Evolutionary conservation across 2,329 filamentous ascomycete genomes (phyloP).

Genomic region (Nothophaeocryptopus gaeumannii): DNA sequence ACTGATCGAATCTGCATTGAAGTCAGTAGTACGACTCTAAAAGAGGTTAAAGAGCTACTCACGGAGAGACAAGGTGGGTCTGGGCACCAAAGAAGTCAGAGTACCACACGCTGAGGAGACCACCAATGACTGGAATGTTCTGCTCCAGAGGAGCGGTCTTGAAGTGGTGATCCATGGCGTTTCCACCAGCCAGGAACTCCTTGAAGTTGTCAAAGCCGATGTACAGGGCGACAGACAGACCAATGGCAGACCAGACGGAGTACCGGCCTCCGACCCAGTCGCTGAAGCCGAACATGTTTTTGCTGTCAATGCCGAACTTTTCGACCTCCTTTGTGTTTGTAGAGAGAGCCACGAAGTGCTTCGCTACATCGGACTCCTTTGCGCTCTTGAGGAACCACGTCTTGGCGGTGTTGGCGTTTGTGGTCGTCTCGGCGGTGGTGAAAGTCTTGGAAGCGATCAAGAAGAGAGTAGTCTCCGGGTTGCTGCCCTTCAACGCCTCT

Average conservation of each 20-base stretch:
- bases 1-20: slow-evolving; percentile 79
- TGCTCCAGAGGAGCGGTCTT: slow-evolving; percentile 81
- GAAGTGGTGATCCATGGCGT: slow-evolving; percentile 99
- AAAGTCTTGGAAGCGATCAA: slow-evolving; percentile 98
- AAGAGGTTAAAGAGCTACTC: slow-evolving; percentile 43
- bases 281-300: slow-evolving; percentile 99
- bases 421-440: slow-evolving; percentile 94
- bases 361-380: slow-evolving; percentile 74
- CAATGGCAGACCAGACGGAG: slow-evolving; percentile 98
- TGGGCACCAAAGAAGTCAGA: slow-evolving; percentile 98
- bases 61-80: slow-evolving; percentile 94
- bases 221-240: slow-evolving; percentile 88
- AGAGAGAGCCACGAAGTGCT: slow-evolving; percentile 97
- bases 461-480: slow-evolving; percentile 98
- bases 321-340: slow-evolving; percentile 94
- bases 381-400: slow-evolving; percentile 86
- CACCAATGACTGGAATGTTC: slow-evolving; percentile 91
- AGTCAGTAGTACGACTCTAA: slow-evolving; percentile 23
- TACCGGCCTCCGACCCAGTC: slow-evolving; percentile 98
- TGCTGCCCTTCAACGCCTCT: slow-evolving; percentile 81
- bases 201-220: slow-evolving; percentile 98
- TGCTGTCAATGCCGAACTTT: slow-evolving; percentile 97
- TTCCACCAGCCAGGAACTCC: slow-evolving; percentile 88
- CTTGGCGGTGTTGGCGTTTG: slow-evolving; percentile 97
- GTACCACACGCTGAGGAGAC: slow-evolving; percentile 96